phyloP scores from a whole-genome alignment of 257 asterid species.

The Solanum ossicruentum region DNA sequence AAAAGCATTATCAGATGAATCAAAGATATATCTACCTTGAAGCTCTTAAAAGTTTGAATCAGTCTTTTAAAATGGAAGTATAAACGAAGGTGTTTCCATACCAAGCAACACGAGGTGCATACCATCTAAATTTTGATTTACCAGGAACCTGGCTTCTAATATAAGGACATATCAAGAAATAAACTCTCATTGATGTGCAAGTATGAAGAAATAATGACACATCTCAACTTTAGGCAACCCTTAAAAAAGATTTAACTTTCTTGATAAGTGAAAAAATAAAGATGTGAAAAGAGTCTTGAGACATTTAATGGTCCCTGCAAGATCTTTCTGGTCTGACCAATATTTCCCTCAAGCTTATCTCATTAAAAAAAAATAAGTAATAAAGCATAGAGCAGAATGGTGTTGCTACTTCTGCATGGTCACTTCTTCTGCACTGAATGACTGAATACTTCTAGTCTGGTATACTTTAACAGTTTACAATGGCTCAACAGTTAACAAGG shows the following conservation, averaged over 20 bases:
- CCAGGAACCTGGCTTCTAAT: neutral
- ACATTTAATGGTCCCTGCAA: neutral
- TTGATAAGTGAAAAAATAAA: neutral
- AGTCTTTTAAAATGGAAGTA: neutral
- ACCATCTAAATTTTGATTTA: neutral
- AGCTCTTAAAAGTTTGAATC: neutral
- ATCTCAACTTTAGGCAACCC: neutral
- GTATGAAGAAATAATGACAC: neutral
- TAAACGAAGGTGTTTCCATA: neutral
- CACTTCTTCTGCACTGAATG: neutral
- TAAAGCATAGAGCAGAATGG: neutral
- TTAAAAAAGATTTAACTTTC: neutral
- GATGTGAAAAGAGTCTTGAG: neutral
- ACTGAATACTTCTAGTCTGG: neutral
- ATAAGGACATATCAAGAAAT: neutral
- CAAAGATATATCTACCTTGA: neutral
- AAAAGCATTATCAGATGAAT: neutral
- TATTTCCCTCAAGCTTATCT: neutral
- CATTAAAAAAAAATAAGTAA: neutral
- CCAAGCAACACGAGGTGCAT: neutral
- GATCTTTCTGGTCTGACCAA: neutral
- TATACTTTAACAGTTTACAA: neutral
- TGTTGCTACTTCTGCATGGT: neutral
- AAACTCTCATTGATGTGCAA: neutral
- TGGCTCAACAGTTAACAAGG: neutral